Evolutionary conservation across 148 eudicot genomes (phyloP), one percentile per base, ranked within the genome.

Genomic region (Silene uniflora): DNA sequence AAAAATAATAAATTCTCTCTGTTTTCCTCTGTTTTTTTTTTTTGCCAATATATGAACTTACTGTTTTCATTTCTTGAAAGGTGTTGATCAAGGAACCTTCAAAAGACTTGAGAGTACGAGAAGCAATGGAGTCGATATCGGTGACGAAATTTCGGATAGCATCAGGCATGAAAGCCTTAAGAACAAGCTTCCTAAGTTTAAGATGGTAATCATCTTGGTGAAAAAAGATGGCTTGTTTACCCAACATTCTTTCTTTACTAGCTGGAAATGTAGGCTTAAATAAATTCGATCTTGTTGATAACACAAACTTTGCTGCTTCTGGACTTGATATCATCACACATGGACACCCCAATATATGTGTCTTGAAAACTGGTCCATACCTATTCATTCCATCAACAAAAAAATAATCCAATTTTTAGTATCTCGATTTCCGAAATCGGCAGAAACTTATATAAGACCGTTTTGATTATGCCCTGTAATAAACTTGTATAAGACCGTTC

Each of bases 201-300:
- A 83, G 63, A 77, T 95, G 99, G 74, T 95, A 95, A 47, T 92
- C 91, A 21, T 97, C 96, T 73, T 92, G 92, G 80, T 95, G 89
- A 39, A 95, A 95, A 81, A 95, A 95, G 32, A 95, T 84, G 5
- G 97, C 99, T 80, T 95, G 87, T 82, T 91, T 95, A 5, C 99
- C 99, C 64, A 95, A 76, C 93, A 95, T 95, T 77, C 96, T 85
- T 76, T 89, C 94, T 81, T 95, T 95, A 80, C 99, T 92, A 2
- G 97, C 97, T 0, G 99, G 99, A 79, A 89, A 95, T 79, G 99
- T 92, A 19, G 99, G 99, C 76, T 95, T 95, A 47, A 95, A 95
- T 46, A 95, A 88, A 56, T 90, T 79, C 19, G 97, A 83, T 49
- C 81, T 89, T 10, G 93, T 85, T 1, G 87, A 82, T 1, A 95